A percentile compares a stretch with the other conserved stretches of the same genome.
phyloP scores from a whole-genome alignment of 1,284 basidiomycete species.

The Hypsizygus ulmarius region DNA sequence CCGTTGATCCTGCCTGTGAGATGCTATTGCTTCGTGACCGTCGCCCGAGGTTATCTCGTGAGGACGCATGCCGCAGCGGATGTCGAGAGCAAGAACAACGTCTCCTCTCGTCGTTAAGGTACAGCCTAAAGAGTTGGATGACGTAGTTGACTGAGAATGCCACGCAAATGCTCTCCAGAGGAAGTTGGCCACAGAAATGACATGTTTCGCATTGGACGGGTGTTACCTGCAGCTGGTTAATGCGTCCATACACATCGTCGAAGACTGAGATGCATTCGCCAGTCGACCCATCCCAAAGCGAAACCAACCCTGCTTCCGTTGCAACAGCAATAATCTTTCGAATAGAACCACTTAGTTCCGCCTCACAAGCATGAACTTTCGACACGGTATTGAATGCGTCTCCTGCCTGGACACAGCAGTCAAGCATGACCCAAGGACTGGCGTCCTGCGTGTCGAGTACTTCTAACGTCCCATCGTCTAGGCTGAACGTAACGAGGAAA shows the following conservation, averaged over 20 bases:
- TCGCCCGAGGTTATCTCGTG: conserved; percentile 45
- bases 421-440: conserved; percentile 36
- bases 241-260: conserved; percentile 53
- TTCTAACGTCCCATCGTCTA: conserved; percentile 65
- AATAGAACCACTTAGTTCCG: conserved; percentile 47
- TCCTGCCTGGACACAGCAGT: conserved; percentile 54
- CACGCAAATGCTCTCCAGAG: conserved; percentile 59
- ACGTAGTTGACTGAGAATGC: conserved; percentile 60
- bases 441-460: conserved; percentile 49
- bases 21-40: conserved; percentile 60
- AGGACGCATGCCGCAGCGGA: conserved; percentile 40
- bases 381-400: conserved; percentile 52
- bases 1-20: conserved; percentile 38
- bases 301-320: conserved; percentile 64
- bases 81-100: conserved; percentile 63
- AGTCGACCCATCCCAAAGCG: conserved; percentile 65
- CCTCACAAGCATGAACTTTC: conserved; percentile 49
- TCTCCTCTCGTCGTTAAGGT: conserved; percentile 55
- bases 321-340: conserved; percentile 59
- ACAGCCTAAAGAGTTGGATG: conserved; percentile 60
- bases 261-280: conserved; percentile 59
- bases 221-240: conserved; percentile 53
- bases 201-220: conserved; percentile 54
- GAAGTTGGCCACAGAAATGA: conserved; percentile 63
- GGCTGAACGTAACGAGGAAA: conserved; percentile 54